phyloP scores from a whole-genome alignment of 495 filamentous ascomycete genomes.

The Penicillium goetzii region DNA sequence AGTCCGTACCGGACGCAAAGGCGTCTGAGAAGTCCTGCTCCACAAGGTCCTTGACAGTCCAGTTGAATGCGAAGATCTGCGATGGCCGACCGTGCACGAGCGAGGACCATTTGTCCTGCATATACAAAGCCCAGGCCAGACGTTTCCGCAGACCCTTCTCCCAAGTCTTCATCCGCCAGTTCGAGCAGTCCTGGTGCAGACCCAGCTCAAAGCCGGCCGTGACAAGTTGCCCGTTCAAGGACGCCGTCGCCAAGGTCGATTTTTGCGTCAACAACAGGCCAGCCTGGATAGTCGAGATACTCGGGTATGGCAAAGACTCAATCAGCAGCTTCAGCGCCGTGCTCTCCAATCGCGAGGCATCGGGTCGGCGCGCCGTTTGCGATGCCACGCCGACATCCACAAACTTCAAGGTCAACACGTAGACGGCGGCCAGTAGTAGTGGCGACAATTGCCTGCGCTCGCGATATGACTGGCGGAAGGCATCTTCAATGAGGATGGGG shows the following conservation, averaged over 20 bases:
- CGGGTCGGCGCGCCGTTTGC: conserved; percentile 65
- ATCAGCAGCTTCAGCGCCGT: conserved; percentile 72
- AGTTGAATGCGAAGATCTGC: conserved; percentile 58
- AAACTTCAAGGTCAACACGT: conserved; percentile 89
- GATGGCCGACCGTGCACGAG: conserved; percentile 60
- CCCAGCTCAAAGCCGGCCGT: conserved; percentile 60
- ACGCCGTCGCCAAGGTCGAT: conserved; percentile 83
- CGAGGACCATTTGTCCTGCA: conserved; percentile 65
- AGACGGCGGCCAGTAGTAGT: conserved; percentile 83
- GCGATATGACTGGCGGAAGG: conserved; percentile 85
- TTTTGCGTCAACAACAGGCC: conserved; percentile 87
- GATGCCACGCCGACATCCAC: conserved; percentile 75
- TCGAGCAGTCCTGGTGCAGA: conserved; percentile 59
- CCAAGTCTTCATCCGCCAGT: conserved; percentile 57
- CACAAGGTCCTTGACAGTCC: conserved; percentile 58
- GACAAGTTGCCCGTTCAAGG: conserved; percentile 76
- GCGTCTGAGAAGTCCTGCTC: conserved; percentile 55
- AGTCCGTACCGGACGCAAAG: conserved; percentile 38
- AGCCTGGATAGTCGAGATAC: conserved; percentile 91
- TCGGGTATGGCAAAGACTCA: conserved; percentile 79
- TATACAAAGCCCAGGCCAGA: conserved; percentile 62
- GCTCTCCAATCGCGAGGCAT: conserved; percentile 75
- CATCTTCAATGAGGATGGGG: conserved; percentile 84
- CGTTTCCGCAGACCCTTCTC: conserved; percentile 61
- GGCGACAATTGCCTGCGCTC: conserved; percentile 80